A percentile compares a stretch with the other conserved stretches of the same genome.
These are phyloP conservation scores for Vitis labrusca DNA, from an alignment of 164 flowering plant species.

Conservation along the genomic window DNA sequence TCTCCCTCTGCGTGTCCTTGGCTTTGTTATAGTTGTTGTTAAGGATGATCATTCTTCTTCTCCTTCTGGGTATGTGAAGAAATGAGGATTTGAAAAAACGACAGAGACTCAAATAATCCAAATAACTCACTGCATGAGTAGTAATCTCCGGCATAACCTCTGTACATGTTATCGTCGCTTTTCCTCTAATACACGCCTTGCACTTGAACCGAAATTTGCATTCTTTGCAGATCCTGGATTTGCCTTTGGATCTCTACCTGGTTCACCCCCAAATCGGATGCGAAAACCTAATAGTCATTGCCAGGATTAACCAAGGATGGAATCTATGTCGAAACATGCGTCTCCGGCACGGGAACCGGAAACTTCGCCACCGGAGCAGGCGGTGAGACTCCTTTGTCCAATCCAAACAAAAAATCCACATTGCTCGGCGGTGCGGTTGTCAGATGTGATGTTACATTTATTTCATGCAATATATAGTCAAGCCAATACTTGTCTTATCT, in stretches of 20 bases:
- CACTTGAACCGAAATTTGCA: constrained; percentile 31
- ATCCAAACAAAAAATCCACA: constrained; percentile 51
- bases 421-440: constrained; percentile 9
- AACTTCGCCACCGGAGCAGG: constrained; percentile 15
- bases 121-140: neutral
- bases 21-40: too few species aligned
- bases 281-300: constrained; percentile 23
- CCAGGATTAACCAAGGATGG: neutral
- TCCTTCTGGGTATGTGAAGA: too few species aligned
- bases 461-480: too few species aligned
- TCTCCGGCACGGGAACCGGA: constrained; percentile 11
- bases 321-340: constrained; percentile 10
- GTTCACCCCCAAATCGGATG: constrained; percentile 25
- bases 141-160: constrained; percentile 20
- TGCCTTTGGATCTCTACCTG: constrained; percentile 40
- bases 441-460: neutral
- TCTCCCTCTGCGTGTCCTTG: too few species aligned
- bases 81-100: too few species aligned
- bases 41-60: too few species aligned
- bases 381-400: constrained; percentile 30
- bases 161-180: constrained; percentile 28
- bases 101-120: too few species aligned
- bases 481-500: too few species aligned
- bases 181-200: constrained; percentile 25
- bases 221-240: constrained; percentile 47